Percentiles rank a stretch among this genome's conserved stretches.
phyloP scores from a whole-genome alignment of 345 rosid species.

The Gossypium herbaceum region DNA sequence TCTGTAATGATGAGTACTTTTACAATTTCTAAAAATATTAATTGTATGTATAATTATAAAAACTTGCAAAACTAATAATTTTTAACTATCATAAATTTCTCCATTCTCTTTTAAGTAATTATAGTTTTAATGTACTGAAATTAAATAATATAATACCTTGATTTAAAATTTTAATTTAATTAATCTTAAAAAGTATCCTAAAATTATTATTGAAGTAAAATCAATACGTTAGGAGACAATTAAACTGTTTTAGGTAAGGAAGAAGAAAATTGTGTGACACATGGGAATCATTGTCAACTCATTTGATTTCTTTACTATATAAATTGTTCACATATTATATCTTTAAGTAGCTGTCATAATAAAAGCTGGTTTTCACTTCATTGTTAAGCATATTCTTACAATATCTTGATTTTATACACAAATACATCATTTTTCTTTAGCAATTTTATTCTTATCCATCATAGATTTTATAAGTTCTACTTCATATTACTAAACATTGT shows the following conservation, averaged over 20 bases:
- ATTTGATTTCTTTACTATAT: constrained; percentile 6
- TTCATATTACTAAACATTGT: background rate
- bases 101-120: too few relatives aligned
- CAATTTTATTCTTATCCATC: background rate
- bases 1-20: too few relatives aligned
- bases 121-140: too few relatives aligned
- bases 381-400: background rate
- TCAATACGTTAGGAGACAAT: background rate
- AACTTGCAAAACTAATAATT: too few relatives aligned
- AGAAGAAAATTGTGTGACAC: background rate
- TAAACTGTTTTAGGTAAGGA: background rate
- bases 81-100: too few relatives aligned
- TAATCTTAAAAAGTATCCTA: too few relatives aligned
- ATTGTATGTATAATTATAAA: too few relatives aligned
- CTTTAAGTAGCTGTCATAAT: background rate
- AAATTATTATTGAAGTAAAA: background rate
- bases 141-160: too few relatives aligned
- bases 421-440: background rate
- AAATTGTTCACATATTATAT: background rate
- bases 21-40: too few relatives aligned
- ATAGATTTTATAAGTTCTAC: background rate
- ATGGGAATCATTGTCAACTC: constrained; percentile 12
- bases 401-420: background rate
- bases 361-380: constrained; percentile 7
- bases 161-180: too few relatives aligned